Conservation (phyloP, 2,329 filamentous ascomycete species). For the Teratosphaeria pseudoeucalypti region DNA sequence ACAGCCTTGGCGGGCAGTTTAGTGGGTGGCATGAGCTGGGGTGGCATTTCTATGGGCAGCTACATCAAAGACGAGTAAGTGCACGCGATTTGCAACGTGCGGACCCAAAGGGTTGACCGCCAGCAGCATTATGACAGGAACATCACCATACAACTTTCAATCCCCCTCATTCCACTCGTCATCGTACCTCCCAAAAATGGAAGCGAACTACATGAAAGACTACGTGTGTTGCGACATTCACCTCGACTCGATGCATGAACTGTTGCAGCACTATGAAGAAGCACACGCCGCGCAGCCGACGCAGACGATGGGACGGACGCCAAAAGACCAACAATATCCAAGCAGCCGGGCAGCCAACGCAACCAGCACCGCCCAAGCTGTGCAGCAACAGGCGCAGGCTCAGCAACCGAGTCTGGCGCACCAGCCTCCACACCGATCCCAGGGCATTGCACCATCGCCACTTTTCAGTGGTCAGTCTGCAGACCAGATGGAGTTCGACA, state of each 20-base stretch:
- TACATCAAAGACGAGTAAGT: slow-evolving; percentile 98
- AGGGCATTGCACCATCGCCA: slow-evolving; percentile 13
- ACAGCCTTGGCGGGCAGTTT: slow-evolving; percentile 46
- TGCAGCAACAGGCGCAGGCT: slow-evolving; percentile 24
- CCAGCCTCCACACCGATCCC: not conserved
- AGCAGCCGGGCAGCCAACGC: slow-evolving; percentile 24
- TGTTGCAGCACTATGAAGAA: slow-evolving; percentile 95
- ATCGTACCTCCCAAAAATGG: slow-evolving; percentile 89
- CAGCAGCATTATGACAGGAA: slow-evolving; percentile 91
- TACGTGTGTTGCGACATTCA: slow-evolving; percentile 90
- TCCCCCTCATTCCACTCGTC: slow-evolving; percentile 96
- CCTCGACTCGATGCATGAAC: slow-evolving; percentile 82
- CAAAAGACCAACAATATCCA: slow-evolving; percentile 27
- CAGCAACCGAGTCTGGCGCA: slow-evolving; percentile 12
- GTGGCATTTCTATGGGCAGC: slow-evolving; percentile 87
- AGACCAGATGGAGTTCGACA: slow-evolving; percentile 29
- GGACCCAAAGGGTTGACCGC: slow-evolving; percentile 5
- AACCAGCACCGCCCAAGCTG: slow-evolving; percentile 24
- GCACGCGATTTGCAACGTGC: not conserved
- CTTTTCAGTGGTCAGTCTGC: slow-evolving; percentile 23
- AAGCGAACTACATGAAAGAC: slow-evolving; percentile 95
- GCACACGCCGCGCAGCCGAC: slow-evolving; percentile 59
- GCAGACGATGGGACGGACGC: slow-evolving; percentile 30
- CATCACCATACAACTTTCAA: slow-evolving; percentile 76
- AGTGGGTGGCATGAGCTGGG: slow-evolving; percentile 86